Base-by-base conservation (phyloP, 768 basidiomycete species). In the Pleurotus citrinopileatus region DNA sequence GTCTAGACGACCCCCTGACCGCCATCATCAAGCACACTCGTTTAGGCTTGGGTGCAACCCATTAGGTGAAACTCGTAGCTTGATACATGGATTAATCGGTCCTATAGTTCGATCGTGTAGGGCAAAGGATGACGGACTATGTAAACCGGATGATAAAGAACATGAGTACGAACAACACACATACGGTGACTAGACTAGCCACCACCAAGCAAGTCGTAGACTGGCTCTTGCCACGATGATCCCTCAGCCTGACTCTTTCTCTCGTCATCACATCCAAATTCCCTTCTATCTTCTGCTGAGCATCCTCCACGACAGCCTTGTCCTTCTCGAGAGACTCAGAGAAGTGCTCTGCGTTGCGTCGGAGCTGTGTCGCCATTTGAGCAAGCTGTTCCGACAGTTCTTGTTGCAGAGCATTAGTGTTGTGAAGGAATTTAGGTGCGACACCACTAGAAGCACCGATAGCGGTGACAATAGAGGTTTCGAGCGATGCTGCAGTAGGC, bases 1-100 rank as follows among this genome's bases (percentile, higher is more conserved):
- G 91, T 0, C 67, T 96, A 52, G 84, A 87, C 22, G 82, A 70
- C 4, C 94, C 94, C 28, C 71, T 97, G 52, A 83, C 83, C 0
- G 94, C 91, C 10, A 80, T 93, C 46, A 87, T 95, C 67, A 97
- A 95, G 71, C 82, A 81, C 56, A 86, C 91, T 15, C 95, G 91
- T 70, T 73, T 87, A 10, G 94, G 94, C 0, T 69, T 97, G 53
- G 94, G 94, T 13, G 91, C 93, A n/a, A n/a, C n/a, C n/a, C n/a
- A n/a, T n/a, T n/a, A n/a, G n/a, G n/a, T n/a, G n/a, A n/a, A n/a
- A n/a, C n/a, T n/a, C n/a, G n/a, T n/a, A n/a, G n/a, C n/a, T n/a
- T n/a, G n/a, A n/a, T n/a, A n/a, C n/a, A n/a, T n/a, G n/a, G n/a
- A n/a, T n/a, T n/a, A n/a, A n/a, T n/a, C n/a, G n/a, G n/a, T n/a